Percentiles rank a stretch among this genome's conserved stretches.
phyloP scores from a whole-genome alignment of 257 asterid species.

The Plantago major region DNA sequence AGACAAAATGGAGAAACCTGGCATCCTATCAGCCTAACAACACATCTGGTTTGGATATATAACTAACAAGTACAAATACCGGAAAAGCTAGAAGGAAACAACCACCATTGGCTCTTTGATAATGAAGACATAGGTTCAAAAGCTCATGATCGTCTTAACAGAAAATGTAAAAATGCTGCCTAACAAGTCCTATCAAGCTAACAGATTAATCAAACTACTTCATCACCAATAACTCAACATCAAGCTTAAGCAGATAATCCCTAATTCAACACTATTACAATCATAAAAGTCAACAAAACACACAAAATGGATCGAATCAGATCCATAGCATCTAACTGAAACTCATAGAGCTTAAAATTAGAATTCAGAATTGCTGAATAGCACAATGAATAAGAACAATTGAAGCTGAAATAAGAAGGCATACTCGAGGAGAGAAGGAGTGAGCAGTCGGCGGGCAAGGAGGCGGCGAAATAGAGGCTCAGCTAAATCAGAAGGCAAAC shows the following conservation, averaged over 20 bases:
- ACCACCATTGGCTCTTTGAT: no score
- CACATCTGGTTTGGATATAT: background rate
- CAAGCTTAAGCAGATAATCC: background rate
- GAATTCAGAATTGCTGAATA: constrained; percentile 2
- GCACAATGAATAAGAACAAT: background rate
- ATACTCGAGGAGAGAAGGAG: constrained; percentile 41
- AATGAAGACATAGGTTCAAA: background rate
- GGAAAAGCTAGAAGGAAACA: no score
- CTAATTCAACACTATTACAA: background rate
- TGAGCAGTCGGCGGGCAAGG: constrained; percentile 69
- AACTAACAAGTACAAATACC: background rate
- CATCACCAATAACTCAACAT: background rate
- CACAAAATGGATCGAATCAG: constrained; percentile 3
- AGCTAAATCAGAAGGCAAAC: constrained; percentile 77
- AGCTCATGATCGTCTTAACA: constrained; percentile 1
- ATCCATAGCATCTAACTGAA: constrained; percentile 5
- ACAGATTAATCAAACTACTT: background rate
- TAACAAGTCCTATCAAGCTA: no score
- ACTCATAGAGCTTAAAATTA: background rate
- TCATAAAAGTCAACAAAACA: constrained; percentile 1
- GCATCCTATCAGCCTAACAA: background rate
- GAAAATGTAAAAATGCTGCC: background rate
- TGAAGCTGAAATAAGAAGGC: background rate
- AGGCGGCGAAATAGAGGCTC: constrained; percentile 64
- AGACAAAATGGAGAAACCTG: constrained; percentile 1